A percentile compares a stretch with the other conserved stretches of the same genome.
Evolutionary conservation across 306 rosid genomes (phyloP).

Genomic region (Calophaca sinica): DNA sequence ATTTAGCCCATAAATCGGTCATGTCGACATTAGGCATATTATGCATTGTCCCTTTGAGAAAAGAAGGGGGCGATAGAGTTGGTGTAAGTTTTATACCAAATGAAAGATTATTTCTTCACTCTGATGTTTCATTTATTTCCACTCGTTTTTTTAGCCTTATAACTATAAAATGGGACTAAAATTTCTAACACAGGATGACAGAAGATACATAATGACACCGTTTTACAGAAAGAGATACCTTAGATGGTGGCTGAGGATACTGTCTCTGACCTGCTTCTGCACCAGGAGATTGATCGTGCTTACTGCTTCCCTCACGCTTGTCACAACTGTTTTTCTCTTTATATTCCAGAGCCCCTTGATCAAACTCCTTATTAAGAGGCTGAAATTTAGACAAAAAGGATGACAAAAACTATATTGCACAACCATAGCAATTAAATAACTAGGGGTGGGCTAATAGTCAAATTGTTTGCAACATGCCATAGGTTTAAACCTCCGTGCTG

Average conservation of each 20-base stretch:
- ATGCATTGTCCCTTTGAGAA: slow-evolving; percentile 5
- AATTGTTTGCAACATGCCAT: not conserved
- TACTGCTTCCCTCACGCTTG: slow-evolving; percentile 26
- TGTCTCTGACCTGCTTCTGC: slow-evolving; percentile 42
- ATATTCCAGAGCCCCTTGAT: slow-evolving; percentile 37
- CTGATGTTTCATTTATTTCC: slow-evolving; percentile 15
- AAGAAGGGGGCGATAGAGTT: slow-evolving; percentile 6
- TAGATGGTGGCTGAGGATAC: slow-evolving; percentile 43
- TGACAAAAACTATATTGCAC: not conserved
- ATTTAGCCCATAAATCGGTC: slow-evolving; percentile 1
- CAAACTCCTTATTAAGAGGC: slow-evolving; percentile 23
- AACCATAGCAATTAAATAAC: slow-evolving; percentile 10
- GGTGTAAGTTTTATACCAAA: slow-evolving; percentile 25
- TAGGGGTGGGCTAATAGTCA: not conserved
- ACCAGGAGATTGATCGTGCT: slow-evolving; percentile 29
- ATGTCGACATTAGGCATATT: slow-evolving; percentile 15
- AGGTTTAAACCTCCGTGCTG: not conserved
- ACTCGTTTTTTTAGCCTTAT: not conserved
- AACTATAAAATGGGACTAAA: slow-evolving; percentile 31
- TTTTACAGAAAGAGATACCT: slow-evolving; percentile 44
- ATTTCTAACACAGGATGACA: not conserved
- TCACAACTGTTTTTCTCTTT: slow-evolving; percentile 14
- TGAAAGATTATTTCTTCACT: not conserved
- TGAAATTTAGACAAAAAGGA: slow-evolving; percentile 14
- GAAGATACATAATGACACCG: slow-evolving; percentile 19